phyloP scores from a whole-genome alignment of 331 rosid genomes.

The Acacia concinna region DNA sequence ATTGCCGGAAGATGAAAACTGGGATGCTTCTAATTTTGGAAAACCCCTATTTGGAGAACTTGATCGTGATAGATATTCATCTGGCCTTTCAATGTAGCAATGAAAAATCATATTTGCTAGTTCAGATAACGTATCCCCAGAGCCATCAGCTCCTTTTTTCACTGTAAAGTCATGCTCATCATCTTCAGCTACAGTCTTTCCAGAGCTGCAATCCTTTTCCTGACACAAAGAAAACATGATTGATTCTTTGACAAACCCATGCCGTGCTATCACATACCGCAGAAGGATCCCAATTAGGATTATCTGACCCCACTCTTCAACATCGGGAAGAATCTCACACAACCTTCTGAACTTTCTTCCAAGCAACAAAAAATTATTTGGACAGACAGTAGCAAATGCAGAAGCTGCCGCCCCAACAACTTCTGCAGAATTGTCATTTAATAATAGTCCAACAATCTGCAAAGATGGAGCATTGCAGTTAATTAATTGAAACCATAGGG shows the following conservation, averaged over 20 bases:
- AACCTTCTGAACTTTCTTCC: conserved; percentile 71
- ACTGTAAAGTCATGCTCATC: conserved; percentile 33
- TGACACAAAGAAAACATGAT: conserved; percentile 60
- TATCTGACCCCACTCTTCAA: conserved; percentile 98
- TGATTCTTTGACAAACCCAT: conserved; percentile 86
- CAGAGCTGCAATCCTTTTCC: conserved; percentile 26
- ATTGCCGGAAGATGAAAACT: conserved; percentile 58
- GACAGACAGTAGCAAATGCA: conserved; percentile 90
- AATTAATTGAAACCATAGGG: conserved; percentile 15
- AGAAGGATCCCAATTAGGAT: conserved; percentile 82
- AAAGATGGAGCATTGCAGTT: conserved; percentile 19
- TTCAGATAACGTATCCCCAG: conserved; percentile 46
- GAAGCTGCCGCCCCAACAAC: conserved; percentile 99
- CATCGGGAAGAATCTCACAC: conserved; percentile 92
- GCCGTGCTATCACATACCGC: conserved; percentile 77
- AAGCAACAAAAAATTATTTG: conserved; percentile 70
- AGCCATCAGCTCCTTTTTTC: conserved; percentile 44
- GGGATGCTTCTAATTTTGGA: conserved; percentile 52
- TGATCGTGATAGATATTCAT: conserved; percentile 82
- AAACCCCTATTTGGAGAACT: conserved; percentile 50
- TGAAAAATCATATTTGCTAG: conserved; percentile 57
- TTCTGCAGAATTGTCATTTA: conserved; percentile 81
- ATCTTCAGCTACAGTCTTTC: conserved; percentile 34
- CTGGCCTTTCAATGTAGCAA: conserved; percentile 87
- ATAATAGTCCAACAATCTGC: conserved; percentile 78